Conservation (phyloP, 1,139 yeast species). For the Candida labiduridarum region DNA sequence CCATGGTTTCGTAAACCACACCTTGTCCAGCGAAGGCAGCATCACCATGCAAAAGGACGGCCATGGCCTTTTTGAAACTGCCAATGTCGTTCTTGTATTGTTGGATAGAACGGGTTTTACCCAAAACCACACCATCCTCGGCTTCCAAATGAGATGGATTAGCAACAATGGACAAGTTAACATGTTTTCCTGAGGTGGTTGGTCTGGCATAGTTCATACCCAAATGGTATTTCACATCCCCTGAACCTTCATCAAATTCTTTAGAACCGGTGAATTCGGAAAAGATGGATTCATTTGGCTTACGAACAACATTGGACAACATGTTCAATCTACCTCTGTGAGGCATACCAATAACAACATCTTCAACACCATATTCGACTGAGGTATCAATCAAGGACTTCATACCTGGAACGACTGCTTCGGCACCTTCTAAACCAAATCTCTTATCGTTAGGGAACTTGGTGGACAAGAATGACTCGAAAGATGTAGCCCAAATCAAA, state of each 20-base stretch:
- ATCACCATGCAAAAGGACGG: constrained; percentile 95
- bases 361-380: constrained; percentile 92
- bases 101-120: constrained; percentile 96
- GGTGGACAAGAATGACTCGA: constrained; percentile 88
- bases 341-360: constrained; percentile 98
- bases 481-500: constrained; percentile 93
- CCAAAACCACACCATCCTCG: constrained; percentile 97
- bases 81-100: constrained; percentile 89
- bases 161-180: constrained; percentile 92
- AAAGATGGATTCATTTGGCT: constrained; percentile 96
- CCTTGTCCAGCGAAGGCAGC: constrained; percentile 99
- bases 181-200: constrained; percentile 96
- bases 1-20: constrained; percentile 98
- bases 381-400: constrained; percentile 93
- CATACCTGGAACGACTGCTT: constrained; percentile 94
- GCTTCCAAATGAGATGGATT: constrained; percentile 99
- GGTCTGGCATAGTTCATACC: constrained; percentile 99
- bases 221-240: constrained; percentile 98
- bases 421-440: constrained; percentile 98
- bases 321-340: constrained; percentile 99
- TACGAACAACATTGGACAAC: constrained; percentile 96
- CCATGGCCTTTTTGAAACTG: constrained; percentile 81
- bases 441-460: constrained; percentile 98
- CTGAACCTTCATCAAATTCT: constrained; percentile 88
- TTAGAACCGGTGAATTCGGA: constrained; percentile 93